These are phyloP conservation scores for Cylindrotheca closterium DNA, from an alignment of 108 stramenopile genomes.

Conservation along the genomic window DNA sequence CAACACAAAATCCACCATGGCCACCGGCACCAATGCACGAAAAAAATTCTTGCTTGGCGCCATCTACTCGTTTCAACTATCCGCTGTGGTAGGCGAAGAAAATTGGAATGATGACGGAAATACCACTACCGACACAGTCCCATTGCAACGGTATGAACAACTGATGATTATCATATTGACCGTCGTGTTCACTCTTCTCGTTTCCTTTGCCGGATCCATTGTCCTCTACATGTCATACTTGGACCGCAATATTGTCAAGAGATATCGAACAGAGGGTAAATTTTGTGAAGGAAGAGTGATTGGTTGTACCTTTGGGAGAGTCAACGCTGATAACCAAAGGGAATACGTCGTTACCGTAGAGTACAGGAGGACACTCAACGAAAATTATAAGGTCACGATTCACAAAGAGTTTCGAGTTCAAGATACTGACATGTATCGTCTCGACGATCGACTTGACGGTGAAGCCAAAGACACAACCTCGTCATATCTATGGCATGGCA, in stretches of 20 bases:
- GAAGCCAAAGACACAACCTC: neutral
- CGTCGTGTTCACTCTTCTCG: slow-evolving; percentile 16
- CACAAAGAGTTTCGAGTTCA: slow-evolving; percentile 24
- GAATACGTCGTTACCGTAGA: slow-evolving; percentile 25
- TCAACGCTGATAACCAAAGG: slow-evolving; percentile 1
- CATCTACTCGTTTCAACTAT: too few relatives aligned
- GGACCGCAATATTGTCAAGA: slow-evolving; percentile 16
- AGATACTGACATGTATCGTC: slow-evolving; percentile 16
- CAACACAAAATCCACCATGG: too few relatives aligned
- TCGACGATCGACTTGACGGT: neutral
- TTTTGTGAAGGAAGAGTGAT: slow-evolving; percentile 17
- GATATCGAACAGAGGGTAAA: slow-evolving; percentile 19
- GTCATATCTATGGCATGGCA: neutral
- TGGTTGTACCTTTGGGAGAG: slow-evolving; percentile 13
- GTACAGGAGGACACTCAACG: slow-evolving; percentile 11
- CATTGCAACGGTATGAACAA: too few relatives aligned
- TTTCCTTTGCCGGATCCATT: slow-evolving; percentile 22
- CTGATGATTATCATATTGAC: too few relatives aligned
- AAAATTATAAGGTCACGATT: slow-evolving; percentile 13
- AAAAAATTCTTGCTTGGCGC: too few relatives aligned
- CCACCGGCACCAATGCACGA: too few relatives aligned
- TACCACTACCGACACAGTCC: too few relatives aligned
- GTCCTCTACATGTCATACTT: slow-evolving; percentile 18
- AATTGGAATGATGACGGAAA: too few relatives aligned
- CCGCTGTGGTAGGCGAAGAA: too few relatives aligned